phyloP scores from a whole-genome alignment of 805 yeast genomes.

The Kazachstania psychrophila region DNA sequence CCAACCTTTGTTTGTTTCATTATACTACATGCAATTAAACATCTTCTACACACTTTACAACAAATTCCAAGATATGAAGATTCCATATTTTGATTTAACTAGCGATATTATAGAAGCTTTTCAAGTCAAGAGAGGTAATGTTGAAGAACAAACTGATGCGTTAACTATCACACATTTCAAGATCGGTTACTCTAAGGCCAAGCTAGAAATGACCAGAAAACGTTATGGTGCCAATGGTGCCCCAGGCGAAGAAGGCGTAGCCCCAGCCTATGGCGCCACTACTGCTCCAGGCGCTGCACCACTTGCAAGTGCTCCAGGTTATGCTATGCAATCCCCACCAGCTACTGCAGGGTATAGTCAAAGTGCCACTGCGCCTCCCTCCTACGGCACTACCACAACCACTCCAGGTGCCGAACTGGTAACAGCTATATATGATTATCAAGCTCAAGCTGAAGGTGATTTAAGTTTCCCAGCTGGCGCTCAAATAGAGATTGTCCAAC shows the following conservation, averaged over 20 bases:
- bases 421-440: constrained; percentile 83
- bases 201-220: constrained; percentile 74
- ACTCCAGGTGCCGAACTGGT: constrained; percentile 48
- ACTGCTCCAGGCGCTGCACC: constrained; percentile 10
- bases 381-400: constrained; percentile 30
- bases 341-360: constrained; percentile 12
- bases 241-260: constrained; percentile 15
- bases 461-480: constrained; percentile 82
- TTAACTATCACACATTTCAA: constrained; percentile 87
- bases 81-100: constrained; percentile 85
- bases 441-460: constrained; percentile 92
- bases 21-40: constrained; percentile 96
- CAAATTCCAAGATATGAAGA: constrained; percentile 91
- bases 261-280: constrained; percentile 6
- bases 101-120: constrained; percentile 80
- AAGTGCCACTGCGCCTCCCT: constrained; percentile 19
- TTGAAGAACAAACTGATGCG: constrained; percentile 82
- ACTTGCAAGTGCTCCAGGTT: constrained; percentile 2
- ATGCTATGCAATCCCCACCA: too few relatives aligned
- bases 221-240: constrained; percentile 44
- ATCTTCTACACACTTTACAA: constrained; percentile 87
- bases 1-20: constrained; percentile 84
- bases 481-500: constrained; percentile 69
- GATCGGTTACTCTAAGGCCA: constrained; percentile 76
- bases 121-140: constrained; percentile 72